Conservation (phyloP, 2,329 filamentous ascomycete species). For the Gnomoniopsis smithogilvyi region DNA sequence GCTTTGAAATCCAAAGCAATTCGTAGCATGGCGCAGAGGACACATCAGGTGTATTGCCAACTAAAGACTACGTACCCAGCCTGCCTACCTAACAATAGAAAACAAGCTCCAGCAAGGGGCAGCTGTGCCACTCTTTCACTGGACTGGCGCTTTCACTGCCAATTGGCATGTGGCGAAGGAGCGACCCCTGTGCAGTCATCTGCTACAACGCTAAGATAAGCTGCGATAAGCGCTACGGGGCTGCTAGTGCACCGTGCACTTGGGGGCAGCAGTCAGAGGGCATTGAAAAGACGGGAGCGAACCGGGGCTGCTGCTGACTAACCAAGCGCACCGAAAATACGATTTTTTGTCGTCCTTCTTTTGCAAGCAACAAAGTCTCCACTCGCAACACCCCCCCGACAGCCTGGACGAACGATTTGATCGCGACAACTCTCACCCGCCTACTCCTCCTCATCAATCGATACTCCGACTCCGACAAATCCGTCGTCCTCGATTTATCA, state of each 20-base stretch:
- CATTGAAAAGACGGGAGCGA: background rate
- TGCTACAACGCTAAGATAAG: conserved; percentile 9
- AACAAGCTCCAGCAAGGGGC: background rate
- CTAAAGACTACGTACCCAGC: background rate
- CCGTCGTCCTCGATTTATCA: conserved; percentile 20
- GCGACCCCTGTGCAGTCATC: background rate
- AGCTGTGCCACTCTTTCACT: conserved; percentile 5
- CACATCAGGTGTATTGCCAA: conserved; percentile 1
- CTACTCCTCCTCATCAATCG: conserved; percentile 14
- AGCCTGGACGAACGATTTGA: conserved; percentile 16
- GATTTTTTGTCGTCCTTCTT: no score
- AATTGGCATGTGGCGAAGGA: background rate
- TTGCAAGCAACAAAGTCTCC: background rate
- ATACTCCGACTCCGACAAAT: conserved; percentile 19
- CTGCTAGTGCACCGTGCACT: no score
- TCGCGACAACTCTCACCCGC: conserved; percentile 11
- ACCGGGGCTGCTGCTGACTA: conserved; percentile 1
- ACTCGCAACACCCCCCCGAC: conserved; percentile 11
- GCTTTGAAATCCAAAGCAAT: conserved; percentile 31
- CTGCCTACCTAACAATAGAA: background rate
- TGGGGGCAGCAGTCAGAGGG: background rate
- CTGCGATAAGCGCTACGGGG: background rate
- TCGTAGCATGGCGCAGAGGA: conserved; percentile 8
- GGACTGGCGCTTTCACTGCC: background rate
- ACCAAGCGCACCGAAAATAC: conserved; percentile 12